Evolutionary conservation across 768 basidiomycete genomes (phyloP).

Genomic region (Lactarius hengduanensis): DNA sequence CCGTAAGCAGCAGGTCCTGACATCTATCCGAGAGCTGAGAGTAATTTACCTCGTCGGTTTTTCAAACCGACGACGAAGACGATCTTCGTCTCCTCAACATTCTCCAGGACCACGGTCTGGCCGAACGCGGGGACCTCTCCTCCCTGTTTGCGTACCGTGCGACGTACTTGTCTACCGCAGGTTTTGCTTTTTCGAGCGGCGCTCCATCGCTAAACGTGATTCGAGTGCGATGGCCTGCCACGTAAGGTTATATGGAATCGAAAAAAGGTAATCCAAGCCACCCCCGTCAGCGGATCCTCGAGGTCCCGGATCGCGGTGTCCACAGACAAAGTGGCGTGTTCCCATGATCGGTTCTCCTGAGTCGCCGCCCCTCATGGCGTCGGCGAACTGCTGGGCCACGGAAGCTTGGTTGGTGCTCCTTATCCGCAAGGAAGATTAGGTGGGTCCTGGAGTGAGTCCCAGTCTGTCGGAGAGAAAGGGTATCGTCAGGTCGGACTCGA

Average conservation of each 20-base stretch:
- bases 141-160: background rate
- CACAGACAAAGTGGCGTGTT: background rate
- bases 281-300: background rate
- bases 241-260: no score
- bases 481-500: background rate
- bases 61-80: background rate
- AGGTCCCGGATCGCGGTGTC: background rate
- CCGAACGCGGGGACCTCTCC: background rate
- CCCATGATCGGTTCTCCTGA: background rate
- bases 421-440: background rate
- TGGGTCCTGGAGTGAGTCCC: constrained; percentile 5
- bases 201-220: background rate
- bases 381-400: background rate
- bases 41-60: background rate
- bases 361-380: background rate
- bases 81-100: background rate
- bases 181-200: background rate
- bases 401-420: background rate
- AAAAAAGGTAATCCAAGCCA: background rate
- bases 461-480: background rate
- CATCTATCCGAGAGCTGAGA: background rate
- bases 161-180: background rate
- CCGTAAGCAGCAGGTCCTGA: background rate
- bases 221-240: no score
- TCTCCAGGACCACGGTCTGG: background rate